Percentiles rank a stretch among this genome's conserved stretches.
Evolutionary conservation across 2,329 filamentous ascomycete species (phyloP).

Genomic region (Scorias spongiosa): DNA sequence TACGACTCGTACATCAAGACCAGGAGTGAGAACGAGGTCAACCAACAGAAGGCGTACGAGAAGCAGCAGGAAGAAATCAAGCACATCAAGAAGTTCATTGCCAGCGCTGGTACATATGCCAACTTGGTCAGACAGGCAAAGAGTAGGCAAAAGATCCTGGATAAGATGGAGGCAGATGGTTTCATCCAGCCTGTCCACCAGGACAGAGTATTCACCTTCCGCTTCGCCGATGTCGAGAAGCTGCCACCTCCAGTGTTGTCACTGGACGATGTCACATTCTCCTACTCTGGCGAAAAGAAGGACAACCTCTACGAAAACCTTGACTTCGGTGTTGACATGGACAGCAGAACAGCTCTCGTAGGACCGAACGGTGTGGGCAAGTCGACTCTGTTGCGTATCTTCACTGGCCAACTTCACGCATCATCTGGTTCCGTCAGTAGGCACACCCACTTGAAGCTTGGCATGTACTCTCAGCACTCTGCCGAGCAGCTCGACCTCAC

Average conservation of each 20-base stretch:
- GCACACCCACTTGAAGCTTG: slow-evolving; percentile 97
- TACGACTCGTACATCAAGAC: slow-evolving; percentile 97
- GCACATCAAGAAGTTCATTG: slow-evolving; percentile 99
- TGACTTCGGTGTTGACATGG: slow-evolving; percentile 98
- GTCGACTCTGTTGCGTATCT: slow-evolving; percentile 86
- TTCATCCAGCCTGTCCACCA: slow-evolving; percentile 82
- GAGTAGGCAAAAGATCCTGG: slow-evolving; percentile 97
- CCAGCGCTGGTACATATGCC: slow-evolving; percentile 97
- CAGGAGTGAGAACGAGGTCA: slow-evolving; percentile 80
- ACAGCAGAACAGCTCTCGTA: slow-evolving; percentile 90
- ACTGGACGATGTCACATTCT: slow-evolving; percentile 95
- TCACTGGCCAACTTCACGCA: slow-evolving; percentile 87
- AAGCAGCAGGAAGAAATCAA: slow-evolving; percentile 99
- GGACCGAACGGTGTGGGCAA: slow-evolving; percentile 99
- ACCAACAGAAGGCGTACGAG: slow-evolving; percentile 97
- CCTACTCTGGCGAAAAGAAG: slow-evolving; percentile 76
- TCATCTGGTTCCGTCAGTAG: slow-evolving; percentile 69
- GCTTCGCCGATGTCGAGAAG: slow-evolving; percentile 97
- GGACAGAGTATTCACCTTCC: slow-evolving; percentile 90
- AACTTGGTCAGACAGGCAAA: slow-evolving; percentile 98
- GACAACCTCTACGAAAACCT: slow-evolving; percentile 95
- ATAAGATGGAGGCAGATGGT: slow-evolving; percentile 99
- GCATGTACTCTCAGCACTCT: slow-evolving; percentile 96
- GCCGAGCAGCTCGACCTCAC: slow-evolving; percentile 96
- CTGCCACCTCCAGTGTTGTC: slow-evolving; percentile 93